phyloP scores from a whole-genome alignment of 2,329 filamentous ascomycete genomes.

The Nakataea oryzae region DNA sequence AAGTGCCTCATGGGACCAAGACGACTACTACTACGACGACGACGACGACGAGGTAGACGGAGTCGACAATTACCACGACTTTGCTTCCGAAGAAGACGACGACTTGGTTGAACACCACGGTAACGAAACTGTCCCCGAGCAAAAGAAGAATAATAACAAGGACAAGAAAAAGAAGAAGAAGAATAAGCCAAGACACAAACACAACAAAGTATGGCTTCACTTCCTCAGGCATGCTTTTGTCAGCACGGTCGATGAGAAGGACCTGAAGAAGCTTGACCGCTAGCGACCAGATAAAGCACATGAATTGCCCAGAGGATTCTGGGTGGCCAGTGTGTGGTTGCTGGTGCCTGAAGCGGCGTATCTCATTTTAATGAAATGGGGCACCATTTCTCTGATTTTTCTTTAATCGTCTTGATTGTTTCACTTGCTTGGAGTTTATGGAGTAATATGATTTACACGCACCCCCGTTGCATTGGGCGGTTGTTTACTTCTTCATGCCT shows the following conservation, averaged over 20 bases:
- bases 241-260: constrained; percentile 54
- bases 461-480: not conserved
- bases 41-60: constrained; percentile 17
- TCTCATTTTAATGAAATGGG: not conserved
- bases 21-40: constrained; percentile 7
- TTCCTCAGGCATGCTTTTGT: constrained; percentile 77
- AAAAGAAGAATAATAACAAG: constrained; percentile 30
- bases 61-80: constrained; percentile 1
- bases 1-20: constrained; percentile 5
- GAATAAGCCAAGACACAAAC: constrained; percentile 40
- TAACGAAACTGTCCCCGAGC: constrained; percentile 17
- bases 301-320: not conserved
- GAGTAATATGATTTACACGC: not conserved
- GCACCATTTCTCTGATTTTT: not conserved
- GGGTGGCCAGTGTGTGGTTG: not conserved
- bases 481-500: not conserved
- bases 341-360: not conserved
- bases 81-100: constrained; percentile 10
- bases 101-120: constrained; percentile 13
- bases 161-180: constrained; percentile 35
- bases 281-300: not conserved
- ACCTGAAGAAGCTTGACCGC: constrained; percentile 40
- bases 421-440: not conserved
- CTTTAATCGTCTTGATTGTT: not conserved
- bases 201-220: constrained; percentile 64